Conservation (phyloP, 2,329 filamentous ascomycete species). For the Xylaria arbuscula region DNA sequence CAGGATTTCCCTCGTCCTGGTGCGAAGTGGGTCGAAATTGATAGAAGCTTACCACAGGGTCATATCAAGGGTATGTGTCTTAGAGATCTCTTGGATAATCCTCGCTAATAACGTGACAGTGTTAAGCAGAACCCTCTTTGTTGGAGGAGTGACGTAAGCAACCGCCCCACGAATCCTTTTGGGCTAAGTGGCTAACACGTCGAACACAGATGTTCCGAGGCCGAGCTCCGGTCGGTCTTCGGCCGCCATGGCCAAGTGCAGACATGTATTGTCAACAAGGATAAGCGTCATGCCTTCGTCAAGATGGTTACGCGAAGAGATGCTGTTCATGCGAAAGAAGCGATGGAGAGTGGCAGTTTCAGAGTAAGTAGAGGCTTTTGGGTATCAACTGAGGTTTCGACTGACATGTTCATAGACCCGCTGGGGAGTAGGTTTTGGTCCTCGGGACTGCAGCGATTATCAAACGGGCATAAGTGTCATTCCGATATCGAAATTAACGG, state of each 20-base stretch:
- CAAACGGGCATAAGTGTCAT: conserved; percentile 91
- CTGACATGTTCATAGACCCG: conserved; percentile 71
- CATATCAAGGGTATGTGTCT: conserved; percentile 75
- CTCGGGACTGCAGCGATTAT: conserved; percentile 97
- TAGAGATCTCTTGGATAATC: not conserved
- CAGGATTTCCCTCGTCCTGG: conserved; percentile 51
- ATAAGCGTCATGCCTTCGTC: conserved; percentile 98
- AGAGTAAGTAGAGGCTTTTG: conserved; percentile 64
- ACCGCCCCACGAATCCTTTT: conserved; percentile 17
- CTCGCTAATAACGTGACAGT: conserved; percentile 60
- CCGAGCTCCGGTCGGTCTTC: conserved; percentile 85
- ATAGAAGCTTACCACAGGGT: conserved; percentile 76
- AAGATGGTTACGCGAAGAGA: conserved; percentile 95
- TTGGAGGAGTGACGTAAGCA: conserved; percentile 90
- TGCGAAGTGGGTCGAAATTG: conserved; percentile 82
- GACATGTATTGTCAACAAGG: conserved; percentile 97
- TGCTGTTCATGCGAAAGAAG: conserved; percentile 83
- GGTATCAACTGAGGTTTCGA: conserved; percentile 22
- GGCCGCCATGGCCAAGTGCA: conserved; percentile 86
- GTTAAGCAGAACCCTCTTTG: conserved; percentile 92
- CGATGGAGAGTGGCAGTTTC: conserved; percentile 84
- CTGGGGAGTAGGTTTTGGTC: conserved; percentile 98
- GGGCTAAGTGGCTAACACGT: conserved; percentile 46
- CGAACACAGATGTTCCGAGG: conserved; percentile 73
- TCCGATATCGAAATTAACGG: conserved; percentile 90